Percentiles rank a stretch among this genome's conserved stretches.
phyloP scores from a whole-genome alignment of 768 basidiomycete species.

The Sutorius australiensis region DNA sequence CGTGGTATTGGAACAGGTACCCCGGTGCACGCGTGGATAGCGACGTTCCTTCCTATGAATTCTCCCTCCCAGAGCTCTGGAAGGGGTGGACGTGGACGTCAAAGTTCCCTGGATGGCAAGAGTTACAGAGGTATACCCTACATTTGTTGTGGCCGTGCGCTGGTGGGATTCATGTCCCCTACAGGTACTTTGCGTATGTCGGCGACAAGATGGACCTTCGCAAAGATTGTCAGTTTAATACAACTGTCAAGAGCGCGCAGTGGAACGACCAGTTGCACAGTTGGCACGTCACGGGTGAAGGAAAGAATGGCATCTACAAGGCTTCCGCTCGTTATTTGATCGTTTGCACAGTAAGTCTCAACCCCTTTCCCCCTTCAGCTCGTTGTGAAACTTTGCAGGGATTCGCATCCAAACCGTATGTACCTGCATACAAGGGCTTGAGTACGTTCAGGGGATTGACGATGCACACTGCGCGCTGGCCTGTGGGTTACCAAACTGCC shows the following conservation, averaged over 20 bases:
- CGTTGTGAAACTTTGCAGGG: neutral
- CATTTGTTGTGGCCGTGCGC: neutral
- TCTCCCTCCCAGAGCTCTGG: constrained; percentile 11
- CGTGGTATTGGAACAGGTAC: constrained; percentile 14
- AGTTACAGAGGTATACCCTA: neutral
- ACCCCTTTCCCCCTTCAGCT: neutral
- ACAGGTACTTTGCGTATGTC: constrained; percentile 10
- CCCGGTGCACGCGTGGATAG: constrained; percentile 13
- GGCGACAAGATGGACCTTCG: constrained; percentile 8
- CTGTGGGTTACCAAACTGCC: neutral
- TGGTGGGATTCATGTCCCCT: neutral
- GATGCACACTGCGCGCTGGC: constrained; percentile 5
- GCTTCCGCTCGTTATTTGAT: constrained; percentile 6
- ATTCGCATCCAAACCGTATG: constrained; percentile 7
- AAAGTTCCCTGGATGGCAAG: constrained; percentile 8
- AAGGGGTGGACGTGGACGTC: constrained; percentile 12
- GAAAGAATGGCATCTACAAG: constrained; percentile 1
- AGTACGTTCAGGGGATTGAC: constrained; percentile 4
- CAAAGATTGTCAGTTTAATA: constrained; percentile 11
- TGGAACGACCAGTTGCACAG: constrained; percentile 8
- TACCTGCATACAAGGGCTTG: constrained; percentile 1
- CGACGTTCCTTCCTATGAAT: constrained; percentile 6
- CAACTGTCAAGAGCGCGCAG: constrained; percentile 7
- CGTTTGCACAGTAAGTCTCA: constrained; percentile 1
- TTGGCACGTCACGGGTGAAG: constrained; percentile 5